Conservation (phyloP, 768 basidiomycete species). For the Plicaturopsis crispa region DNA sequence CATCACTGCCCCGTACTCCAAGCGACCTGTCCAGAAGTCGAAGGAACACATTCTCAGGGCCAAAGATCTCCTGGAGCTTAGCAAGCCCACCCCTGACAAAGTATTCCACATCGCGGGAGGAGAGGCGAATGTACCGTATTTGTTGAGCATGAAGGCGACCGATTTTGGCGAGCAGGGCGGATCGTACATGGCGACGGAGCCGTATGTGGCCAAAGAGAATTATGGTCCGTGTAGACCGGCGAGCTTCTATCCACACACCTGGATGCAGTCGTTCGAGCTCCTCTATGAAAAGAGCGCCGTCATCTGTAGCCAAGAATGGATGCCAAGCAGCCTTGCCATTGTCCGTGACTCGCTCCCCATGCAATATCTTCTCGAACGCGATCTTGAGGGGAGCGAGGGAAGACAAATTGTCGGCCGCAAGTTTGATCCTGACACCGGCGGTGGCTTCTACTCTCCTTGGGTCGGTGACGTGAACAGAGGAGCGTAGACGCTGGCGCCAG, state of each 20-base stretch:
- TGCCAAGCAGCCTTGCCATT: slow-evolving; percentile 59
- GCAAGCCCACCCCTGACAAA: slow-evolving; percentile 41
- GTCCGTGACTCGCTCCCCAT: slow-evolving; percentile 49
- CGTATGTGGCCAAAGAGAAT: slow-evolving; percentile 45
- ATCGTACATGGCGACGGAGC: slow-evolving; percentile 31
- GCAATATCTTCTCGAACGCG: slow-evolving; percentile 52
- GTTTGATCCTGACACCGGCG: slow-evolving; percentile 28
- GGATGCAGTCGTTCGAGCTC: slow-evolving; percentile 30
- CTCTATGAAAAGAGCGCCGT: slow-evolving; percentile 37
- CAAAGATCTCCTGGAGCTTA: slow-evolving; percentile 40
- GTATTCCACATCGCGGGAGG: slow-evolving; percentile 33
- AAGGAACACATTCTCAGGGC: slow-evolving; percentile 47
- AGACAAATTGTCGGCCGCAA: slow-evolving; percentile 43
- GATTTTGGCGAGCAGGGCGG: slow-evolving; percentile 40
- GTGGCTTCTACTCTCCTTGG: neutral
- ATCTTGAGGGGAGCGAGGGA: slow-evolving; percentile 49
- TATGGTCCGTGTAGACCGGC: slow-evolving; percentile 34
- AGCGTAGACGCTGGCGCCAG: slow-evolving; percentile 21
- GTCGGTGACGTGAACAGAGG: slow-evolving; percentile 22
- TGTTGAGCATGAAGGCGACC: slow-evolving; percentile 31
- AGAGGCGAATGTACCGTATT: slow-evolving; percentile 37
- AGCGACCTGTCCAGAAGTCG: slow-evolving; percentile 37
- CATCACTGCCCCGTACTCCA: slow-evolving; percentile 47
- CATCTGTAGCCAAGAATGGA: slow-evolving; percentile 39
- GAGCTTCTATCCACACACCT: slow-evolving; percentile 35